phyloP scores from a whole-genome alignment of 2,329 filamentous ascomycete species.

The Ophiocordyceps sinensis region DNA sequence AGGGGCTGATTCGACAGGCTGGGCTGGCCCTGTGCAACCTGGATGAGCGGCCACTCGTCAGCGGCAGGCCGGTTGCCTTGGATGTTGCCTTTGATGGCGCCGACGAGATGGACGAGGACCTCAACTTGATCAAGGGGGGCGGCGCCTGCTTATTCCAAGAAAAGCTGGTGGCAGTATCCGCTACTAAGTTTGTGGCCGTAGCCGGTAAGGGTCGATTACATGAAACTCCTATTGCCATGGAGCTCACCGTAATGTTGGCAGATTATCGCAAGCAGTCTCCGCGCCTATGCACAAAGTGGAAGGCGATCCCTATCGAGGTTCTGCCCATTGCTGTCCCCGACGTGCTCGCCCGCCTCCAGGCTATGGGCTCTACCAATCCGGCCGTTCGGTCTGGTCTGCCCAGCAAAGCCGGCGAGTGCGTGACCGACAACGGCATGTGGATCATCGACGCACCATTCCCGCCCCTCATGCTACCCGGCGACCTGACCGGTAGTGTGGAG shows the following conservation, averaged over 20 bases:
- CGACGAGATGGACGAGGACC: conserved; percentile 85
- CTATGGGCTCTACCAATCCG: conserved; percentile 59
- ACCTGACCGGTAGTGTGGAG: conserved; percentile 34
- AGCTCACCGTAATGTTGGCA: conserved; percentile 15
- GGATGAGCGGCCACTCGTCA: conserved; percentile 48
- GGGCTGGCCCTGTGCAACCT: conserved; percentile 66
- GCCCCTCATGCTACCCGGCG: conserved; percentile 50
- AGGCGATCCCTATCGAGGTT: conserved; percentile 83
- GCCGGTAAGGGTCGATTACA: conserved; percentile 40
- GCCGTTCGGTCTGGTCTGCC: conserved; percentile 57
- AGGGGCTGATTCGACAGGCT: conserved; percentile 68
- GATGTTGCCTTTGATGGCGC: conserved; percentile 94
- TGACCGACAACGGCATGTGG: conserved; percentile 46
- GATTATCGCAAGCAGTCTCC: conserved; percentile 83
- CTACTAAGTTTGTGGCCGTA: conserved; percentile 76
- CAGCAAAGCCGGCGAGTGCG: conserved; percentile 67
- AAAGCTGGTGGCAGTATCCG: conserved; percentile 79
- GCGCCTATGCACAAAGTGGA: conserved; percentile 64
- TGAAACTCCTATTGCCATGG: too few species aligned
- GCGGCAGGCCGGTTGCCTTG: conserved; percentile 35
- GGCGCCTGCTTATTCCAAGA: conserved; percentile 97
- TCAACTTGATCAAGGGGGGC: conserved; percentile 96
- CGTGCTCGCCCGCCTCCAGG: conserved; percentile 57
- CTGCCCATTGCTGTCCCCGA: conserved; percentile 68
- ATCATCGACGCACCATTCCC: conserved; percentile 87